Evolutionary conservation across 2,329 filamentous ascomycete species (phyloP).

Genomic region (Pseudopithomyces maydicus): DNA sequence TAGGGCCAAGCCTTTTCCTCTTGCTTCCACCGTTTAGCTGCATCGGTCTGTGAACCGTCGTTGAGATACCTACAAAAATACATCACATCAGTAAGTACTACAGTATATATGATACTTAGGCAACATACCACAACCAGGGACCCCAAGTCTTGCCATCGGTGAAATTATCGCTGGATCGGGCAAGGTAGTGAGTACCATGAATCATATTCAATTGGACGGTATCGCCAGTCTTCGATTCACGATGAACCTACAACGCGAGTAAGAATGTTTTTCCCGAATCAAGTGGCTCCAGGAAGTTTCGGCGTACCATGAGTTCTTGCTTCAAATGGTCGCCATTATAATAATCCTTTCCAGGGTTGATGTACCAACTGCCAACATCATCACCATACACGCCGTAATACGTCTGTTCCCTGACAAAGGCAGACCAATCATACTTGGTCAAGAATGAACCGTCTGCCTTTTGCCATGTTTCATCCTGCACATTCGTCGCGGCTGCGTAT

Average conservation of each 20-base stretch:
- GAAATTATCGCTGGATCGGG: constrained; percentile 35
- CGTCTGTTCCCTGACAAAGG: constrained; percentile 47
- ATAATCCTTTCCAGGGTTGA: constrained; percentile 57
- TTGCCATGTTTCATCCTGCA: constrained; percentile 61
- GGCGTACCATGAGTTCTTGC: constrained; percentile 55
- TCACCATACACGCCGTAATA: constrained; percentile 59
- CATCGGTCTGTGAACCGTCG: constrained; percentile 54
- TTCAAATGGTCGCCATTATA: constrained; percentile 60
- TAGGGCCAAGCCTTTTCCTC: constrained; percentile 57
- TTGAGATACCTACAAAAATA: constrained; percentile 43
- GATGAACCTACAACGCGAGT: constrained; percentile 44
- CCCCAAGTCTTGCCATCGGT: constrained; percentile 46
- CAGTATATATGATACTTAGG: not conserved
- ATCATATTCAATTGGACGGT: constrained; percentile 61
- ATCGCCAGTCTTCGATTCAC: constrained; percentile 57
- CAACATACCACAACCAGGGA: constrained; percentile 42
- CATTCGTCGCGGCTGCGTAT: constrained; percentile 52
- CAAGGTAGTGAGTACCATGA: constrained; percentile 53
- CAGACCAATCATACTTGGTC: constrained; percentile 58
- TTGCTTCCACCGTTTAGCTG: constrained; percentile 42
- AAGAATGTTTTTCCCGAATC: not conserved
- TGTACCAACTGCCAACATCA: constrained; percentile 58
- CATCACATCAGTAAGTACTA: not conserved
- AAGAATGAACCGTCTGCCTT: constrained; percentile 55
- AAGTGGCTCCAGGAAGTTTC: not conserved